Evolutionary conservation across 768 basidiomycete genomes (phyloP).

Genomic region (Gyrodon lividus): DNA sequence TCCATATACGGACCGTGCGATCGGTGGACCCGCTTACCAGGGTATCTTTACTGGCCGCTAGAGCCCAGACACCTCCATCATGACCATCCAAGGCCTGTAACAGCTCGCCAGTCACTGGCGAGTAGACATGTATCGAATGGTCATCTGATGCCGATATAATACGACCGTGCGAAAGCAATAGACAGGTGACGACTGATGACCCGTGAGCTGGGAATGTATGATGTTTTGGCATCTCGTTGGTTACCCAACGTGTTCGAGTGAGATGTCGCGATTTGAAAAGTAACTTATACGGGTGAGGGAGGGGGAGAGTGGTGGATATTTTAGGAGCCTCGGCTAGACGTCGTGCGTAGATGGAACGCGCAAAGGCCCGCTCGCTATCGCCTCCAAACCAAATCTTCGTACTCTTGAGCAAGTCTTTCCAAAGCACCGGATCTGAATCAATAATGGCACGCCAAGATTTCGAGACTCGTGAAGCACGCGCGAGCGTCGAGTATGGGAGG

Average conservation of each 20-base stretch:
- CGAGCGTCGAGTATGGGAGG: constrained; percentile 79
- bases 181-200: constrained; percentile 89
- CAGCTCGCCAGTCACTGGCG: constrained; percentile 77
- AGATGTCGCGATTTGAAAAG: constrained; percentile 90
- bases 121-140: constrained; percentile 94
- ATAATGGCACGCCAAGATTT: constrained; percentile 89
- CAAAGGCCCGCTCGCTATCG: constrained; percentile 79
- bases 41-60: constrained; percentile 85
- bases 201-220: constrained; percentile 87
- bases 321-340: constrained; percentile 43
- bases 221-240: constrained; percentile 68
- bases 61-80: constrained; percentile 95
- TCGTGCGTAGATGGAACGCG: constrained; percentile 64
- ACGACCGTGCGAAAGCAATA: constrained; percentile 90
- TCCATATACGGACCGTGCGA: constrained; percentile 91
- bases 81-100: constrained; percentile 81
- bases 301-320: constrained; percentile 53
- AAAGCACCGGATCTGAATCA: constrained; percentile 86
- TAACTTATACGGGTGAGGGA: constrained; percentile 86
- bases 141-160: constrained; percentile 98
- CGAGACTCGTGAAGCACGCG: constrained; percentile 86
- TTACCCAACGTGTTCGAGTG: constrained; percentile 78
- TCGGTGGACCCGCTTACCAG: constrained; percentile 93
- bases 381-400: constrained; percentile 91
- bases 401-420: constrained; percentile 81